A percentile compares a stretch with the other conserved stretches of the same genome.
These are phyloP conservation scores for Cochliopodium minus DNA, from an alignment of 208 protist genomes.

Conservation along the genomic window DNA sequence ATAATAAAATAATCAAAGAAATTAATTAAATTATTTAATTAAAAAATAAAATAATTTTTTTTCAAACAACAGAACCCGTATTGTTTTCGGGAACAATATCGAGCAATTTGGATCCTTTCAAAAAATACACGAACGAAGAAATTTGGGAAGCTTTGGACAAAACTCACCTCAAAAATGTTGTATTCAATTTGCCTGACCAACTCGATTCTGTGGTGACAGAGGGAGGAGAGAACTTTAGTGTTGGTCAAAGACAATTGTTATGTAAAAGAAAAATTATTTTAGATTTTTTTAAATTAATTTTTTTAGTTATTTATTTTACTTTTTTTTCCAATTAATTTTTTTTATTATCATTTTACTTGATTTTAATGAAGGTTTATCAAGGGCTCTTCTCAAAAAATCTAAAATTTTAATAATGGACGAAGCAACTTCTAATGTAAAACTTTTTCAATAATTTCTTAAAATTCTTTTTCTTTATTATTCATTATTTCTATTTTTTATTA, in stretches of 20 bases:
- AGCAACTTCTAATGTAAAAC: slow-evolving; percentile 20
- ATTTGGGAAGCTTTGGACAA: slow-evolving; percentile 18
- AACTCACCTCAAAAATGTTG: not conserved
- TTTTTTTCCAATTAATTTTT: no score
- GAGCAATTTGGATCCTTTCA: slow-evolving; percentile 40
- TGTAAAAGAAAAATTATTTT: not conserved
- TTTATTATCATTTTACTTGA: no score
- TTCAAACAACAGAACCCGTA: no score
- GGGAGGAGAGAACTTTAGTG: slow-evolving; percentile 29
- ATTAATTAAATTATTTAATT: no score
- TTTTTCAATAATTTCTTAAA: not conserved
- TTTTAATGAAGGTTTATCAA: no score
- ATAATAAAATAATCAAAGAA: no score
- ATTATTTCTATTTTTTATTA: slow-evolving; percentile 6
- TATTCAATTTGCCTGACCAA: slow-evolving; percentile 3
- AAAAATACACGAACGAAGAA: slow-evolving; percentile 15
- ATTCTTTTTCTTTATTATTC: no score
- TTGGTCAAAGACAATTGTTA: slow-evolving; percentile 36
- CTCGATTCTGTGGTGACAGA: not conserved
- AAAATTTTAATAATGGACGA: slow-evolving; percentile 23
- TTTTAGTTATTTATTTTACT: slow-evolving; percentile 21
- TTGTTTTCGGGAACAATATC: slow-evolving; percentile 41
- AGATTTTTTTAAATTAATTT: slow-evolving; percentile 9
- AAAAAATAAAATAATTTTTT: no score
- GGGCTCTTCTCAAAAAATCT: slow-evolving; percentile 15